A percentile compares a stretch with the other conserved stretches of the same genome.
These are phyloP conservation scores for Curvularia lunata DNA, from an alignment of 2,329 filamentous ascomycete species.

Conservation along the genomic window DNA sequence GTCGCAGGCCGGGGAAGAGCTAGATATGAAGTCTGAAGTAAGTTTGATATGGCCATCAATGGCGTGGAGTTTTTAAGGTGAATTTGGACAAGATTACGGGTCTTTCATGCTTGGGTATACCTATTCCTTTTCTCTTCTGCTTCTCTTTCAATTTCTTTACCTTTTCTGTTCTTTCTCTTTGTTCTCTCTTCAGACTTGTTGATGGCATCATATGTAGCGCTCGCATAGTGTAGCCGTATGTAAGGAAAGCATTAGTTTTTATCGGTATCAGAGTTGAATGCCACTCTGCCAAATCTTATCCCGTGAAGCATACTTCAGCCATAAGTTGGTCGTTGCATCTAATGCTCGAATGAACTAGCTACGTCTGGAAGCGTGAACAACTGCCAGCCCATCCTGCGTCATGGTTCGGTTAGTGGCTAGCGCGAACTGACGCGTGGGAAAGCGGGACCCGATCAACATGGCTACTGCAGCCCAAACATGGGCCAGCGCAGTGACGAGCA, in stretches of 20 bases:
- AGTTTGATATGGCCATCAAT: background rate
- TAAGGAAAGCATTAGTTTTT: background rate
- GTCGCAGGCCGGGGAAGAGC: slow-evolving; percentile 30
- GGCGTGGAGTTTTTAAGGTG: background rate
- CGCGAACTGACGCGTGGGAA: slow-evolving; percentile 23
- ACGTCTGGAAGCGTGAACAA: background rate
- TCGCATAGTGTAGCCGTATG: background rate
- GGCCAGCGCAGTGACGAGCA: slow-evolving; percentile 28
- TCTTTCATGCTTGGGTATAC: slow-evolving; percentile 18
- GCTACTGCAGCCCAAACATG: slow-evolving; percentile 29
- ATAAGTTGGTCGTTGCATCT: background rate
- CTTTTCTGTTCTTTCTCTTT: background rate
- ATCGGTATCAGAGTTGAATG: background rate
- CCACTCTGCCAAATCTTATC: background rate
- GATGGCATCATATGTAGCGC: slow-evolving; percentile 1
- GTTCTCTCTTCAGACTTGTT: background rate
- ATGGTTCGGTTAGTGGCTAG: slow-evolving; percentile 22
- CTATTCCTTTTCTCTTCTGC: slow-evolving; percentile 6
- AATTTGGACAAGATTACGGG: background rate
- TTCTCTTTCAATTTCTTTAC: background rate
- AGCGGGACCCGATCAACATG: slow-evolving; percentile 26
- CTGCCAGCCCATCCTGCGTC: slow-evolving; percentile 18
- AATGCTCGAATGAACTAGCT: background rate
- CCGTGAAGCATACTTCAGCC: background rate
- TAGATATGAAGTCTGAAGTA: slow-evolving; percentile 36